A percentile compares a stretch with the other conserved stretches of the same genome.
Conservation (phyloP, 2,329 filamentous ascomycete species). For the Coniosporium tulheliwenetii region DNA sequence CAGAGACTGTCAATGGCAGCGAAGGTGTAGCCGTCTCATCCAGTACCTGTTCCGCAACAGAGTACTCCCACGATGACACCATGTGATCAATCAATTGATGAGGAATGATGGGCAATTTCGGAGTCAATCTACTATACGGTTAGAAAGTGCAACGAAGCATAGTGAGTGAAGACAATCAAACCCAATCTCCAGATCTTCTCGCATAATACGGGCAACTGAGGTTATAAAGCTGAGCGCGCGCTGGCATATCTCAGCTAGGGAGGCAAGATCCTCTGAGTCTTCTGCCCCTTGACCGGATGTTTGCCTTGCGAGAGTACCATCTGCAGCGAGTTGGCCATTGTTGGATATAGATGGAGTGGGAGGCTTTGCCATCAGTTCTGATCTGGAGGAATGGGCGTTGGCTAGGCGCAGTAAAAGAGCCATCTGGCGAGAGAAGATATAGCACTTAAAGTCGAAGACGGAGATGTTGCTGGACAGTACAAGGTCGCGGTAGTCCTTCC, state of each 20-base stretch:
- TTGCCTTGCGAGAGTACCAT: no score
- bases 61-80: conserved; percentile 64
- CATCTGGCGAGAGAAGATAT: conserved; percentile 83
- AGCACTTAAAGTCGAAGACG: conserved; percentile 85
- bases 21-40: conserved; percentile 57
- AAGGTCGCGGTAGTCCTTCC: conserved; percentile 75
- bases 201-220: conserved; percentile 61
- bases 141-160: not conserved
- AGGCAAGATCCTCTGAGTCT: conserved; percentile 57
- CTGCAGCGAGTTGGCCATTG: conserved; percentile 5
- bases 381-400: conserved; percentile 36
- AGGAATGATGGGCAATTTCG: conserved; percentile 11
- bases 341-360: conserved; percentile 12
- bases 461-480: conserved; percentile 94
- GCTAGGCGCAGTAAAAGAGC: conserved; percentile 66
- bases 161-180: conserved; percentile 17
- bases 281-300: conserved; percentile 17
- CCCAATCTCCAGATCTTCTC: conserved; percentile 58
- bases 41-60: conserved; percentile 59
- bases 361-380: conserved; percentile 23
- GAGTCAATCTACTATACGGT: not conserved
- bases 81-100: conserved; percentile 53
- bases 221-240: conserved; percentile 75
- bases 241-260: conserved; percentile 76
- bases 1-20: conserved; percentile 26